Evolutionary conservation across 768 basidiomycete genomes (phyloP), one percentile per base, ranked within the genome.

Genomic region (Mycena pura): DNA sequence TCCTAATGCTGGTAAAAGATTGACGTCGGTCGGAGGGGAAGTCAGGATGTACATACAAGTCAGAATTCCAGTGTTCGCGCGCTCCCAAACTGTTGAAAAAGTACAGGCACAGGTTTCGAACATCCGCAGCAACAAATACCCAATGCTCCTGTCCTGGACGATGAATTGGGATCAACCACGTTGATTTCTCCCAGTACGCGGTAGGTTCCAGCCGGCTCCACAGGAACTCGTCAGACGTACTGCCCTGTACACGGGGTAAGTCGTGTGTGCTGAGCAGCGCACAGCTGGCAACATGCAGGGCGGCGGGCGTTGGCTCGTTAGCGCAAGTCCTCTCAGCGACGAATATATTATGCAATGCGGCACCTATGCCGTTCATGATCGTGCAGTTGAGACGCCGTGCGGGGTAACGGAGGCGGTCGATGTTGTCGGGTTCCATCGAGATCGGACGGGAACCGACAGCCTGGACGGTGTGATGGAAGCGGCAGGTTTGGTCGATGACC

Each of bases 101-200:
- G n/a, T n/a, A n/a, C n/a, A n/a, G n/a, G n/a, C n/a, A n/a, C n/a
- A n/a, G n/a, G n/a, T n/a, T n/a, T n/a, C n/a, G n/a, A n/a, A n/a
- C n/a, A n/a, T n/a, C n/a, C n/a, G n/a, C n/a, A n/a, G n/a, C n/a
- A n/a, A n/a, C n/a, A n/a, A n/a, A n/a, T n/a, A n/a, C n/a, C n/a
- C n/a, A n/a, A n/a, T n/a, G n/a, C n/a, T n/a, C n/a, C n/a, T n/a
- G n/a, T n/a, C n/a, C n/a, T n/a, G n/a, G n/a, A n/a, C n/a, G n/a
- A n/a, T 80, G 77, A 17, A 80, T 75, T 0, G 77, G 80, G 8
- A 81, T 36, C 9, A 80, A 73, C 78, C 79, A 81, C 0, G 66
- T 7, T 13, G 64, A 43, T 44, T 73, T 75, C 0, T 10, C 14
- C 77, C 77, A 79, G 50, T 71, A 81, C 17, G 51, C 25, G 0